Base-by-base conservation (phyloP, 2,329 filamentous ascomycete species). In the Xylaria sp. region DNA sequence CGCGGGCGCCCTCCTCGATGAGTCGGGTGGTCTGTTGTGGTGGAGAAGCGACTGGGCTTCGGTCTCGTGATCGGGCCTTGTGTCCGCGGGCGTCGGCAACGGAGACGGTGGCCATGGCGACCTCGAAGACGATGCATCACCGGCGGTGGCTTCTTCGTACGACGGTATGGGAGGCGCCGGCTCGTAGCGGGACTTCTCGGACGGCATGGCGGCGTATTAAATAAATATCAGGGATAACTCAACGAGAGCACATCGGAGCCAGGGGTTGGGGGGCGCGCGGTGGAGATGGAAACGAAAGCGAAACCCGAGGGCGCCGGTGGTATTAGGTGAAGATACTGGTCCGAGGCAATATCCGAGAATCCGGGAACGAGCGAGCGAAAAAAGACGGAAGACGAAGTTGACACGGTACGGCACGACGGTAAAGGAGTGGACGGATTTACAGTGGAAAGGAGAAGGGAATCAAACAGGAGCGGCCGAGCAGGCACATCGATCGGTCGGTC, bases 21-120 rank as follows among this genome's bases (percentile, higher is more conserved):
- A 80, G 32, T 81, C 78, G 7, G 80, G 73, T 44, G 77, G 78
- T 65, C 78, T 83, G 72, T 81, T 81, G 65, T 86, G 85, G 65
- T 86, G 86, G 50, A 97, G 86, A 32, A 97, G 88, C 6, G 91
- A 92, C 81, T 94, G 91, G 80, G 91, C 88, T 81, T 97, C 94
- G 64, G 89, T 88, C 78, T 94, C 89, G 80, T 90, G 87, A 78
- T 89, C 89, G 77, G 88, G 85, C 80, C 91, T 88, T 76, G 89
- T 85, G 76, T 88, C 85, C 76, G 86, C 82, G 41, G 84, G 84
- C 41, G 91, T 86, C 61, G 89, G 80, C 71, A 86, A 84, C 80
- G 89, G 80, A 71, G 87, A 84, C 80, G 89, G 85, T 81, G 88
- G 87, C 76, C 88, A 85, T 81, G 91, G 85, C 78, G 88, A 66